phyloP scores from a whole-genome alignment of 2,329 filamentous ascomycete genomes.

The Lojkania enalia region DNA sequence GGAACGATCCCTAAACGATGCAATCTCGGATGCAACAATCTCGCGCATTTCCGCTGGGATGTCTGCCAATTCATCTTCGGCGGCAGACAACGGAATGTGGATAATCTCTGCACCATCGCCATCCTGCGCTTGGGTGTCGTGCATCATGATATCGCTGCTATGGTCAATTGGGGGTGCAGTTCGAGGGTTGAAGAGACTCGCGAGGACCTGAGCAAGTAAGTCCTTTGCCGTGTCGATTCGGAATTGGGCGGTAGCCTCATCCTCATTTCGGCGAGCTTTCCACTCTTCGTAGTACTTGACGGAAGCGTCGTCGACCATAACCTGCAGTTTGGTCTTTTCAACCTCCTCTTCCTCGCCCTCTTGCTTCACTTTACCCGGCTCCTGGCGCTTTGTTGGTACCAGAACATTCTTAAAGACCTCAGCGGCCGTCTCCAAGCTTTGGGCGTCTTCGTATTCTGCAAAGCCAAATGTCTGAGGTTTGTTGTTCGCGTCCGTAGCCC shows the following conservation, averaged over 20 bases:
- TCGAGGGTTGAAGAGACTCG: constrained; percentile 71
- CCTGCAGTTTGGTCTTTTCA: constrained; percentile 69
- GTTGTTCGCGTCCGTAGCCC: constrained; percentile 74
- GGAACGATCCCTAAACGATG: constrained; percentile 89
- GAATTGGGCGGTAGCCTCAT: constrained; percentile 65
- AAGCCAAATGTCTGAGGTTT: constrained; percentile 91
- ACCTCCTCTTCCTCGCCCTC: constrained; percentile 59
- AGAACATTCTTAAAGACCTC: constrained; percentile 82
- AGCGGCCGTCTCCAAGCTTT: constrained; percentile 82
- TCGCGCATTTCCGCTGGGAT: constrained; percentile 96
- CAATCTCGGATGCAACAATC: constrained; percentile 90
- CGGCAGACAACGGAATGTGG: constrained; percentile 57
- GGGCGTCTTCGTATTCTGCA: constrained; percentile 89
- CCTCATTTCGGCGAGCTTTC: constrained; percentile 66
- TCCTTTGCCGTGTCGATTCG: constrained; percentile 70
- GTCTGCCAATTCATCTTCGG: constrained; percentile 92
- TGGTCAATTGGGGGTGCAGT: constrained; percentile 52
- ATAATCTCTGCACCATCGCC: constrained; percentile 79
- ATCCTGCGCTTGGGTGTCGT: constrained; percentile 57
- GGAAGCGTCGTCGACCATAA: constrained; percentile 79
- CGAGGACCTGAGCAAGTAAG: constrained; percentile 68
- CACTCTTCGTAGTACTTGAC: constrained; percentile 84
- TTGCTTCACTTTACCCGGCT: constrained; percentile 50
- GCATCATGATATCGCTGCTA: constrained; percentile 72
- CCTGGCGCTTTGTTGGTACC: constrained; percentile 78